Conservation (phyloP, 176 grass and related monocot species). For the Sorghum bicolor region DNA sequence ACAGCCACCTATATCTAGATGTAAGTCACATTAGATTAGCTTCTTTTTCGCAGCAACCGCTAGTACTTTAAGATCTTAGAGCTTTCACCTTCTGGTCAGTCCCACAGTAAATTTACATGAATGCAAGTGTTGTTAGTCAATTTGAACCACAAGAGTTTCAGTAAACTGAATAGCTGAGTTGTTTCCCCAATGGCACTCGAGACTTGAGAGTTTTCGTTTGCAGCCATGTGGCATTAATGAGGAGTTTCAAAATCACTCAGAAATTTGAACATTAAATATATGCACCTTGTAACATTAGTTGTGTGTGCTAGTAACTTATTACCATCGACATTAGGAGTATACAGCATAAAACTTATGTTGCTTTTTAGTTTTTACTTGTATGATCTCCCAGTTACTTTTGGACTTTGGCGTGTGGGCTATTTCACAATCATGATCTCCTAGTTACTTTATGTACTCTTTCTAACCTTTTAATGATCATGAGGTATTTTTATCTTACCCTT, state of each 20-base stretch:
- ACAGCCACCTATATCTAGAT: neutral
- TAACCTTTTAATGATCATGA: neutral
- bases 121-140: neutral
- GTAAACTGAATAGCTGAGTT: neutral
- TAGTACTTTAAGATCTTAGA: neutral
- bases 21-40: neutral
- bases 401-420: neutral
- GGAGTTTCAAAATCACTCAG: neutral
- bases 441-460: conserved; percentile 1
- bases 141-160: neutral
- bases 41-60: neutral
- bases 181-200: neutral
- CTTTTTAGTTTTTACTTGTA: neutral
- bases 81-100: neutral
- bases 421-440: conserved; percentile 4
- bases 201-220: neutral
- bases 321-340: neutral
- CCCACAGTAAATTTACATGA: neutral
- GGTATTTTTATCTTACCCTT: neutral
- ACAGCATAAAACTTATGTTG: neutral
- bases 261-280: neutral
- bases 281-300: neutral
- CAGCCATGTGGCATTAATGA: neutral
- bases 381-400: neutral
- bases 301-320: neutral